Base-by-base conservation (phyloP, 2,329 filamentous ascomycete species). In the Penicillium frequentans region DNA sequence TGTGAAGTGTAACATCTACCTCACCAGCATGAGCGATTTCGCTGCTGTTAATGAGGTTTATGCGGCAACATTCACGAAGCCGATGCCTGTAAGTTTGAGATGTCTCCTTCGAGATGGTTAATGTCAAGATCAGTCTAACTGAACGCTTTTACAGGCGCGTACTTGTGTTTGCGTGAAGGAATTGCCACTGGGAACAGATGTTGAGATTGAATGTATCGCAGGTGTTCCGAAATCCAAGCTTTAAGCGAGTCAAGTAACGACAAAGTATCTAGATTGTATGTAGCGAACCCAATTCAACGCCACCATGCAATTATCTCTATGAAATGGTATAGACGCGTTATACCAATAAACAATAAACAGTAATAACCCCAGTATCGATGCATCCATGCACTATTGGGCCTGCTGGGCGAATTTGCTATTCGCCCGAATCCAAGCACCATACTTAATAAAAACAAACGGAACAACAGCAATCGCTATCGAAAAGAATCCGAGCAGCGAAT, bases 1-100 rank as follows among this genome's bases (percentile, higher is more conserved):
- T 0, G 80, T 89, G 68, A 88, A 89, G 72, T 80, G 86, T 63
- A 89, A 88, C 64, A 78, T 89, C 49, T 90, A 85, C 69, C 70
- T 90, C 10, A 84, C 82, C 0, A 81, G 81, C 58, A 89, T 89
- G 85, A 76, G 79, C 43, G 79, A 89, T 69, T 89, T 88, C 66
- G 77, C 74, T 72, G 86, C 86, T 74, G 90, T 96, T 86, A 96
- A 96, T 78, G 82, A 82, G 68, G 88, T 91, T 73, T 96, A 95
- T 35, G 50, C 55, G 23, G 54, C 59, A n/a, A 63, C 63, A 33
- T 71, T 72, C 47, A 52, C 46, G 39, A 64, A 66, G 51, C 63
- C 65, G 2, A 67, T 64, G 58, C 69, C 68, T 26, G 70, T 70
- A 50, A 54, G 66, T 63, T 58, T 7, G 19, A 42, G n/a, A 24